A percentile compares a stretch with the other conserved stretches of the same genome.
Conservation (phyloP, 2,329 filamentous ascomycete genomes). For the Eurotiales sp. region DNA sequence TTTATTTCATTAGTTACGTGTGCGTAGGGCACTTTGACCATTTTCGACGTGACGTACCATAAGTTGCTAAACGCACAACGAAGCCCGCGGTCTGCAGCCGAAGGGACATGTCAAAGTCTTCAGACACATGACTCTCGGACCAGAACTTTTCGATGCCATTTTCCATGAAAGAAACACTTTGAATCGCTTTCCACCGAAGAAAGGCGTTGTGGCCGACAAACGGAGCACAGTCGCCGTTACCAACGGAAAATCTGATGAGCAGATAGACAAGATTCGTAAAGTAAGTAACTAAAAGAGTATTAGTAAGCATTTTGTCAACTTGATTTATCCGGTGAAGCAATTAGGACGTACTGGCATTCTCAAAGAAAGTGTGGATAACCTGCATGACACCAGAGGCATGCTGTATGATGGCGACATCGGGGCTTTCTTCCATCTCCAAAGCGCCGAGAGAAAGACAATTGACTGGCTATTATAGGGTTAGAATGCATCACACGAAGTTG, state of each 20-base stretch:
- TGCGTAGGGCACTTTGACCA: too few species aligned
- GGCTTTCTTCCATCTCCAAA: slow-evolving; percentile 69
- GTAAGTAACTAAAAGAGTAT: slow-evolving; percentile 54
- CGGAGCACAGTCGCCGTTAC: slow-evolving; percentile 67
- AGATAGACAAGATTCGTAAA: slow-evolving; percentile 77
- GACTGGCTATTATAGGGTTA: slow-evolving; percentile 36
- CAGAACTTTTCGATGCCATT: slow-evolving; percentile 66
- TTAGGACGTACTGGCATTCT: slow-evolving; percentile 53
- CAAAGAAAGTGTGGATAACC: slow-evolving; percentile 67
- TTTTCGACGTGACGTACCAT: slow-evolving; percentile 40
- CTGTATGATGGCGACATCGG: slow-evolving; percentile 68
- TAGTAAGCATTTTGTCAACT: neutral
- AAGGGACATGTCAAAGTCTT: slow-evolving; percentile 73
- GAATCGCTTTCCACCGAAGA: slow-evolving; percentile 57
- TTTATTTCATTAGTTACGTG: neutral
- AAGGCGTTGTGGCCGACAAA: slow-evolving; percentile 78
- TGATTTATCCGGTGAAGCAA: neutral
- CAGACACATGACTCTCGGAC: slow-evolving; percentile 72
- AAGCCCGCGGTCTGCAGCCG: slow-evolving; percentile 67
- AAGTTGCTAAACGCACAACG: slow-evolving; percentile 64
- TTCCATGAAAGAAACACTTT: slow-evolving; percentile 15
- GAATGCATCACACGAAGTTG: neutral
- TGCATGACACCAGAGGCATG: slow-evolving; percentile 75
- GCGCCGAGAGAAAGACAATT: slow-evolving; percentile 67
- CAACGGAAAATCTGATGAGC: slow-evolving; percentile 66